phyloP scores from a whole-genome alignment of 345 rosid genomes.

The Gossypium raimondii region DNA sequence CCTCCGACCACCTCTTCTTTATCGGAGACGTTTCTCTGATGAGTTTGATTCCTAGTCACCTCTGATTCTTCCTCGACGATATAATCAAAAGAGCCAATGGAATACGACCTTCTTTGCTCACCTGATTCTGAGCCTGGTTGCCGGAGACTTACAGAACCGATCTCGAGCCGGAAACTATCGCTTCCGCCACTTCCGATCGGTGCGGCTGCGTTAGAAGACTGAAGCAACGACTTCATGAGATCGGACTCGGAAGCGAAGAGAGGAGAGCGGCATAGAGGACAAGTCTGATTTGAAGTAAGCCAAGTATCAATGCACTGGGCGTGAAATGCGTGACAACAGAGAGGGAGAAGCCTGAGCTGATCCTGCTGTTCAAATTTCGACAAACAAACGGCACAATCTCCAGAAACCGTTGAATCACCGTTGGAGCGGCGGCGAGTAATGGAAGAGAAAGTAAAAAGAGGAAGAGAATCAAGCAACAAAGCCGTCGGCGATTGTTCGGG shows the following conservation, averaged over 20 bases:
- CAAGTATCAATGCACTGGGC: conserved; percentile 73
- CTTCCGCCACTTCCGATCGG: conserved; percentile 15
- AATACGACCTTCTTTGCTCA: conserved; percentile 52
- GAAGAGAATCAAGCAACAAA: conserved; percentile 58
- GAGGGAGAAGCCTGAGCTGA: conserved; percentile 78
- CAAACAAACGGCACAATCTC: conserved; percentile 85
- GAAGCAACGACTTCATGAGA: conserved; percentile 40
- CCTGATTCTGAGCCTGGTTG: conserved; percentile 24
- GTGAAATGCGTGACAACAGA: conserved; percentile 93
- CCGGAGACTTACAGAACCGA: conserved; percentile 77
- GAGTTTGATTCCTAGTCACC: conserved; percentile 38
- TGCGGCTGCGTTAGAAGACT: conserved; percentile 14
- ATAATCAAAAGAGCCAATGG: conserved; percentile 83
- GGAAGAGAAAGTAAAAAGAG: conserved; percentile 68
- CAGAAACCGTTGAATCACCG: conserved; percentile 25
- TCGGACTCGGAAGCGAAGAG: conserved; percentile 64
- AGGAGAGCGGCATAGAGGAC: conserved; percentile 89
- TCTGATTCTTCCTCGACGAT: conserved; percentile 70
- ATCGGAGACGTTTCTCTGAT: conserved; percentile 46
- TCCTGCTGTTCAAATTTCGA: conserved; percentile 70
- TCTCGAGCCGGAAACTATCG: conserved; percentile 77
- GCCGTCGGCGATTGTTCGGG: conserved; percentile 37
- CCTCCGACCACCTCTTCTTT: conserved; percentile 40
- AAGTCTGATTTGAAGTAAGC: conserved; percentile 64
- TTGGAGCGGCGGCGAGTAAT: conserved; percentile 59